These are phyloP conservation scores for Thelonectria rubi DNA, from an alignment of 2,329 filamentous ascomycete species.

Conservation along the genomic window DNA sequence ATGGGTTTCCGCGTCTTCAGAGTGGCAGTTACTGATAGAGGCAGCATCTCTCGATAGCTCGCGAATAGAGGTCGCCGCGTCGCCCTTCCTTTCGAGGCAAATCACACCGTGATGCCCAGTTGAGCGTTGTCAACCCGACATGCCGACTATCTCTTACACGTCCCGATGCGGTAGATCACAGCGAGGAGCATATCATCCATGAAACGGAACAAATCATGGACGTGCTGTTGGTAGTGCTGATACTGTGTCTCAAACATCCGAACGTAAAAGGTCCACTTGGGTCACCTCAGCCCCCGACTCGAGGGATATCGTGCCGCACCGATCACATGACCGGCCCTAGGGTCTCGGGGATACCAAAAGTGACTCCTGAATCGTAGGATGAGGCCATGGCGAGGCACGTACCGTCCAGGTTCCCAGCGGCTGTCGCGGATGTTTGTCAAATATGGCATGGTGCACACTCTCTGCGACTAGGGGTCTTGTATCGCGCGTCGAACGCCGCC, in stretches of 20 bases:
- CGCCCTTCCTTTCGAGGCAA: neutral
- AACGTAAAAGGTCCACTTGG: neutral
- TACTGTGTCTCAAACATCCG: neutral
- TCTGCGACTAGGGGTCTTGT: neutral
- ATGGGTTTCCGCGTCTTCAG: neutral
- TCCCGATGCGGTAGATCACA: neutral
- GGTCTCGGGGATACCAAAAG: neutral
- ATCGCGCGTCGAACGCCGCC: neutral
- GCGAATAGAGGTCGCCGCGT: neutral
- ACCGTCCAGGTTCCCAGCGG: neutral
- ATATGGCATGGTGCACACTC: neutral
- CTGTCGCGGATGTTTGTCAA: neutral
- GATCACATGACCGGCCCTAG: neutral
- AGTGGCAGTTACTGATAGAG: no score
- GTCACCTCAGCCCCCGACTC: neutral
- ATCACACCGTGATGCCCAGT: neutral
- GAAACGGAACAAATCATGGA: neutral
- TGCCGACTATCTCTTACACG: neutral
- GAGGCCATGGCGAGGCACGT: neutral
- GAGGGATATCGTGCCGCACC: neutral
- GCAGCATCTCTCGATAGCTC: no score
- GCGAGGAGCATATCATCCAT: neutral
- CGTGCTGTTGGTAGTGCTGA: neutral
- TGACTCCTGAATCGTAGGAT: neutral
- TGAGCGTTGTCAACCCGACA: neutral